These are phyloP conservation scores for Fagus sylvatica DNA, from an alignment of 306 rosid species.

Conservation along the genomic window DNA sequence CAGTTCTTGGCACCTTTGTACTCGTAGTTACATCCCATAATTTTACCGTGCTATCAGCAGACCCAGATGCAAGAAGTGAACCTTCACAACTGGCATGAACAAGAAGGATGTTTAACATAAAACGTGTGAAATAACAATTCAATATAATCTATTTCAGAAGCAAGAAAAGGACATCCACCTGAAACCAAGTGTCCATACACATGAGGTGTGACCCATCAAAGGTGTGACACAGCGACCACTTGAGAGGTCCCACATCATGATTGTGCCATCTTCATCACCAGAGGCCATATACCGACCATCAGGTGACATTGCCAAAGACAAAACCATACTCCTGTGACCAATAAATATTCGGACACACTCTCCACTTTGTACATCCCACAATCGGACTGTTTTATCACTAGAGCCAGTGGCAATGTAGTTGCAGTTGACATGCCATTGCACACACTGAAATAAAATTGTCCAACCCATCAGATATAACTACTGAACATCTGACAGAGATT, in stretches of 20 bases:
- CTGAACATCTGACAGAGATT: background rate
- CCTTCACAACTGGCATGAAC: constrained; percentile 76
- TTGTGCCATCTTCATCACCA: constrained; percentile 92
- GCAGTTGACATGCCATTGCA: constrained; percentile 99
- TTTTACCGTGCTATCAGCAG: constrained; percentile 94
- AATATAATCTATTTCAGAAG: background rate
- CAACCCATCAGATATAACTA: constrained; percentile 16
- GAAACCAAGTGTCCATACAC: constrained; percentile 91
- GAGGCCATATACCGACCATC: constrained; percentile 97
- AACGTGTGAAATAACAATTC: background rate
- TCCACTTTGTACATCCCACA: constrained; percentile 97
- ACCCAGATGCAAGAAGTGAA: constrained; percentile 92
- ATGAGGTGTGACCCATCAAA: constrained; percentile 83
- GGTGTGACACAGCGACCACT: constrained; percentile 84
- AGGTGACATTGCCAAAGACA: constrained; percentile 90
- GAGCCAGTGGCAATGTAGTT: constrained; percentile 98
- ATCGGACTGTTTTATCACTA: constrained; percentile 90
- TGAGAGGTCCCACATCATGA: constrained; percentile 99
- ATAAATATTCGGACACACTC: constrained; percentile 93
- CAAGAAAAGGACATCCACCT: constrained; percentile 46
- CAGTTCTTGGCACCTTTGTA: constrained; percentile 65
- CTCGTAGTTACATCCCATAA: constrained; percentile 88
- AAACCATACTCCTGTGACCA: constrained; percentile 94
- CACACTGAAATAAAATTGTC: constrained; percentile 51
- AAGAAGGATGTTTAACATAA: constrained; percentile 12